Base-by-base conservation (phyloP, 805 yeast genomes). In the Yarrowia hollandica region DNA sequence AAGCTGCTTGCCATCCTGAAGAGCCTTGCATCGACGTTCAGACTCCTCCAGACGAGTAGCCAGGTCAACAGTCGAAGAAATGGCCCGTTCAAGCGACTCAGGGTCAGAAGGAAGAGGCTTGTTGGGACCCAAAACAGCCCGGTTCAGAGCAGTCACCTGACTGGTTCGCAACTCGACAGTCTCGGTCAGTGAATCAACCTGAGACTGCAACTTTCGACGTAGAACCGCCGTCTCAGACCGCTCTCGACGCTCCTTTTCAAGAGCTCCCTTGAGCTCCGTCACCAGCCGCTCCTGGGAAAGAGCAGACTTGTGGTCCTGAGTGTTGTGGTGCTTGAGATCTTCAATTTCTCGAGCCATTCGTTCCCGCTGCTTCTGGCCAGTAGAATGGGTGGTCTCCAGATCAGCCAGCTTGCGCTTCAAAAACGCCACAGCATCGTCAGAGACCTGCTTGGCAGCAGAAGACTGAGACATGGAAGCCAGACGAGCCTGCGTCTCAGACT, bases 391-490 rank as follows among this genome's bases (percentile, higher is more conserved):
- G 1, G 44, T 57, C 16, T 59, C 57, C 14, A 65, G 60, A 15
- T 59, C 62, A 9, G 71, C 64, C 21, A 68, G 60, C 41, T 66
- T 64, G 6, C 54, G 42, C 34, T 60, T 46, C 4, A 67, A 61
- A 30, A 63, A 60, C 28, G 63, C 60, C 23, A 65, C 64, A 26
- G 75, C 78, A 26, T 70, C 71, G 37, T 76, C 79, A 62, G 74
- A 72, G 46, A 71, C 69, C 61, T 74, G 79, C 61, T 74, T 78
- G 5, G 81, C 84, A 38, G 76, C 72, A 14, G 71, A 75, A 61
- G 77, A 30, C 39, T 31, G 55, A 15, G 55, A 48, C 21, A 48
- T 23, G 5, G 22, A 28, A 5, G 38, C 38, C 10, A 48, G 39
- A 21, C 55, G 55, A 4, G 55, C 55, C 30, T 48, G 55, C 12